Evolutionary conservation across 352 stramenopile species (phyloP), one percentile per base, ranked within the genome.

Genomic region (Globisporangium camurandrum): DNA sequence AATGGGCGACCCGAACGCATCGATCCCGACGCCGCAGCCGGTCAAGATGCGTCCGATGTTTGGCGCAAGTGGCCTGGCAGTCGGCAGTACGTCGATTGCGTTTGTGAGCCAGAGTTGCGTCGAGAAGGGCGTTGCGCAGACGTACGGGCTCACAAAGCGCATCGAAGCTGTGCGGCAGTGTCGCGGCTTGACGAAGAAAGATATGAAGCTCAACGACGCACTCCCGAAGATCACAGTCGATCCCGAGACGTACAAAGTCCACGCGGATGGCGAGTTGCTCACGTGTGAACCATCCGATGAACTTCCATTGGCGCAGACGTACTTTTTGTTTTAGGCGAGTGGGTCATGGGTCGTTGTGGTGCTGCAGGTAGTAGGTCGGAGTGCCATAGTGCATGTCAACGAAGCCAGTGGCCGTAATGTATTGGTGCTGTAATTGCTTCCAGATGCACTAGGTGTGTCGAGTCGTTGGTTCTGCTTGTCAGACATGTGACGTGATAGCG

Each of bases 1-100:
- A 66, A 99, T 99, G 94, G 95, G 95, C 22, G 95, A 98, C 65
- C 86, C 95, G 41, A 99, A 99, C 62, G 95, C 93, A 24, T 95
- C 75, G 31, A 98, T 99, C 49, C 95, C 95, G 11, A 99, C 95
- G 12, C 95, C 94, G 3, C 86, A 99, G 64, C 95, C 95, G 4
- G 89, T 98, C 22, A 86, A 89, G 54, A 98, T 98, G 93, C 83
- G 92, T 11, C 92, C 89, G 10, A 97, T 97, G 91, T 98, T 96
- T 54, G 93, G 83, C 42, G 85, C 88, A 14, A 48, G 73, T 5
- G 76, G 81, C n/a, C 17, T 47, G 41, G 85, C 75, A 19, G 62
- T 84, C 51, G 78, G 76, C 14, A 51, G 61, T 28, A 71, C 74
- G 28, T 95, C 69, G 23, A 75, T 97, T 54, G 89, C 84, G 36